Conservation (phyloP, 129 eudicot genomes). For the Flaveria linearis region DNA sequence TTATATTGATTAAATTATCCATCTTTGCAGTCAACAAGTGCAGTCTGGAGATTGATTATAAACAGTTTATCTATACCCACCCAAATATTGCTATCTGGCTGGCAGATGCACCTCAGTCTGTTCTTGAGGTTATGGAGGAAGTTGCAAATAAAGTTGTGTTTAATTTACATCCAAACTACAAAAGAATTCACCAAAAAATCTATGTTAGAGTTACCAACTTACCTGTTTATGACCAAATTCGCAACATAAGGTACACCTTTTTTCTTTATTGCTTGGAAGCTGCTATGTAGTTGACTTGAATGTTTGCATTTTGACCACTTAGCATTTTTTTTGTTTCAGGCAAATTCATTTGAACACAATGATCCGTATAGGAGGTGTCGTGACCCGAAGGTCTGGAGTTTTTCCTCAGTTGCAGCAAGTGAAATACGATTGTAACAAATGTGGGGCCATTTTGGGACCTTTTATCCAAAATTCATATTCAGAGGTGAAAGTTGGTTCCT, state of each 20-base stretch:
- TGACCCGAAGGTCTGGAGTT: constrained; percentile 95
- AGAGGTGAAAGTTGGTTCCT: constrained; percentile 97
- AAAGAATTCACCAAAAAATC: constrained; percentile 74
- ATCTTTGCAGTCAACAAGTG: constrained; percentile 83
- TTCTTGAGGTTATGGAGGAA: constrained; percentile 99
- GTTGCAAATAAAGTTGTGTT: constrained; percentile 93
- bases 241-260: constrained; percentile 75
- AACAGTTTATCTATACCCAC: constrained; percentile 78
- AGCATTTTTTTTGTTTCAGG: constrained; percentile 37
- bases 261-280: neutral
- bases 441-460: constrained; percentile 86
- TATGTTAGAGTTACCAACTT: constrained; percentile 92
- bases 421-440: constrained; percentile 91
- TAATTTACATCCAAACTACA: constrained; percentile 78
- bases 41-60: constrained; percentile 95
- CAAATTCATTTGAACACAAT: constrained; percentile 96
- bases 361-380: constrained; percentile 99
- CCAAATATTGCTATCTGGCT: constrained; percentile 98
- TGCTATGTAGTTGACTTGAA: neutral
- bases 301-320: neutral
- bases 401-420: constrained; percentile 99
- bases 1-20: constrained; percentile 3
- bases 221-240: constrained; percentile 97
- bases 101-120: constrained; percentile 99
- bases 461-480: constrained; percentile 94